Conservation (phyloP, 2,329 filamentous ascomycete genomes). For the Aspergillus pseudoviridinutans region DNA sequence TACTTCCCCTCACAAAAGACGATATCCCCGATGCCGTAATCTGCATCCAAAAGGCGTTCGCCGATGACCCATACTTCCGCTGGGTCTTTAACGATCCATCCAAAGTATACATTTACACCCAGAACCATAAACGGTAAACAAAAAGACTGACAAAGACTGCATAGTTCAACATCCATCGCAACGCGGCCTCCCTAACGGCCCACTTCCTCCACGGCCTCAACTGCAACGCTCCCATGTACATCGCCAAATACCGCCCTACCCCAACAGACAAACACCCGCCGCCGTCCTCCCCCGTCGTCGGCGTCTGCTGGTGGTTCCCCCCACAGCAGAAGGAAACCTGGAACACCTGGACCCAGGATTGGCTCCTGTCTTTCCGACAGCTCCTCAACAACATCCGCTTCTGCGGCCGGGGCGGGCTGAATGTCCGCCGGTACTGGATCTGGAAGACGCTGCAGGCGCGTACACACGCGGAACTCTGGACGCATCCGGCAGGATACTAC, state of each 20-base stretch:
- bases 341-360: conserved; percentile 59
- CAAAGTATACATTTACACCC: conserved; percentile 42
- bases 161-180: conserved; percentile 60
- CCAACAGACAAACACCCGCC: conserved; percentile 16
- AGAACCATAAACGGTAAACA: background rate
- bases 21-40: conserved; percentile 63
- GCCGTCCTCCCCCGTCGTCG: conserved; percentile 52
- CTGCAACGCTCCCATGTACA: conserved; percentile 61
- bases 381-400: conserved; percentile 64
- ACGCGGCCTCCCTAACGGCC: conserved; percentile 59
- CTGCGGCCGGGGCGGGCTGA: conserved; percentile 62
- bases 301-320: conserved; percentile 69
- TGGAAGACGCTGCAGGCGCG: conserved; percentile 65
- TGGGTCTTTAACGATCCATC: conserved; percentile 58
- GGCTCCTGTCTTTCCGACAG: conserved; percentile 64
- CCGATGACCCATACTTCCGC: conserved; percentile 61
- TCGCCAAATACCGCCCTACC: conserved; percentile 57
- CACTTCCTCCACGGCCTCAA: conserved; percentile 68
- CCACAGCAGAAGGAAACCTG: conserved; percentile 44
- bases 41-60: conserved; percentile 64
- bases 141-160: too few relatives aligned
- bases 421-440: conserved; percentile 64
- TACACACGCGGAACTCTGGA: conserved; percentile 62
- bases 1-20: conserved; percentile 52
- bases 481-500: conserved; percentile 64